These are phyloP conservation scores for Stachybotrys chartarum DNA, from an alignment of 2,329 filamentous ascomycete species.

Conservation along the genomic window DNA sequence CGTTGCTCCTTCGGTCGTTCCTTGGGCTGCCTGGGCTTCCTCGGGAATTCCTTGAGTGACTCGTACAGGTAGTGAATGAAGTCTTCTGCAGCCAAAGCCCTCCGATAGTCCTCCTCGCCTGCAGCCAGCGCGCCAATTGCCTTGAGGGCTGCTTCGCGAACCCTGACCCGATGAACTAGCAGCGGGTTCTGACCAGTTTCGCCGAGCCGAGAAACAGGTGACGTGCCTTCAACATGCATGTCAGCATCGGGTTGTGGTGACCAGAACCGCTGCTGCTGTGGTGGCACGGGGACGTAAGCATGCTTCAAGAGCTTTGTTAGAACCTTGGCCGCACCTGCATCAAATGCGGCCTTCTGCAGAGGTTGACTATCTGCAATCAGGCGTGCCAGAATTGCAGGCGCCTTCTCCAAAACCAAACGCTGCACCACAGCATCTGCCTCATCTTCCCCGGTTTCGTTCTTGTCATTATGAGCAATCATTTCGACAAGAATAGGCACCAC, in stretches of 20 bases:
- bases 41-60: conserved; percentile 57
- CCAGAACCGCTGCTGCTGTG: conserved; percentile 26
- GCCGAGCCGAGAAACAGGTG: conserved; percentile 45
- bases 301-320: conserved; percentile 42
- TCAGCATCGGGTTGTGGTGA: conserved; percentile 27
- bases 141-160: conserved; percentile 69
- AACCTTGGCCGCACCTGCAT: conserved; percentile 45
- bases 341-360: conserved; percentile 75
- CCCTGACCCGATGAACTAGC: conserved; percentile 62
- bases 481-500: conserved; percentile 64
- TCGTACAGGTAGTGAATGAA: conserved; percentile 76
- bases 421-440: conserved; percentile 27
- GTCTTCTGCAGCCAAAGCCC: conserved; percentile 75
- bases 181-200: conserved; percentile 51
- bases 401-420: conserved; percentile 53
- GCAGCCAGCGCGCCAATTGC: conserved; percentile 77
- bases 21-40: conserved; percentile 37
- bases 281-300: conserved; percentile 39
- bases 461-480: conserved; percentile 43
- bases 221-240: conserved; percentile 23
- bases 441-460: conserved; percentile 35
- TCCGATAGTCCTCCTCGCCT: conserved; percentile 77
- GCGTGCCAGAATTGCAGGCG: conserved; percentile 68
- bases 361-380: conserved; percentile 71
- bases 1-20: conserved; percentile 32